phyloP scores from a whole-genome alignment of 176 grass and related monocot species.

The Juncus inflexus region DNA sequence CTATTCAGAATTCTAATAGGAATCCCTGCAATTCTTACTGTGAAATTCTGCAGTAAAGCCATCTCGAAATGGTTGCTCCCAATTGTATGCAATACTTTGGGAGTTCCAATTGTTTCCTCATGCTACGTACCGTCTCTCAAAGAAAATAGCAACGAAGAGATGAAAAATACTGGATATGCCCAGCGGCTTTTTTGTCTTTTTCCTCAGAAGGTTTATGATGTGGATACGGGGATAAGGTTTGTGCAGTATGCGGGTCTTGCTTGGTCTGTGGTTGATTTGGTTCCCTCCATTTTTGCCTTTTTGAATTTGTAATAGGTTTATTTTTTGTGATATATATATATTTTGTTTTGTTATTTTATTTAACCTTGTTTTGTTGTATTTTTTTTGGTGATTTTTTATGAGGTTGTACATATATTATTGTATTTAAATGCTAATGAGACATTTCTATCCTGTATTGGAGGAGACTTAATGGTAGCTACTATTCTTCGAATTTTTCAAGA shows the following conservation, averaged over 20 bases:
- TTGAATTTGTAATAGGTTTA: slow-evolving; percentile 49
- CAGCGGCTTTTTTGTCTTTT: slow-evolving; percentile 53
- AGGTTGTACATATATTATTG: slow-evolving; percentile 27
- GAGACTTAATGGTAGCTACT: too few species aligned
- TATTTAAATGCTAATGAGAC: too few species aligned
- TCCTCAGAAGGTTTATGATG: slow-evolving; percentile 73
- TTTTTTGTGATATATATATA: not conserved
- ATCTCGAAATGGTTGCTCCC: slow-evolving; percentile 93
- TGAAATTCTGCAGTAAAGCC: slow-evolving; percentile 93
- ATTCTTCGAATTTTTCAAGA: too few species aligned
- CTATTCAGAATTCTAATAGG: slow-evolving; percentile 50
- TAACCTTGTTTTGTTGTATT: not conserved
- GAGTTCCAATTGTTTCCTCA: slow-evolving; percentile 66
- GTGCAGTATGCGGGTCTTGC: slow-evolving; percentile 83
- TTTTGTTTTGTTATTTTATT: not conserved
- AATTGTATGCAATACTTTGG: slow-evolving; percentile 77
- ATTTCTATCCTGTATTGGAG: too few species aligned
- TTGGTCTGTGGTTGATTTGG: slow-evolving; percentile 92
- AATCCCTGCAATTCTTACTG: slow-evolving; percentile 67
- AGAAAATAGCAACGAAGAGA: slow-evolving; percentile 34
- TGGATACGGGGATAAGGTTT: slow-evolving; percentile 92
- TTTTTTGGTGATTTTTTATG: slow-evolving; percentile 6
- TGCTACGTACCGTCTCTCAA: slow-evolving; percentile 85
- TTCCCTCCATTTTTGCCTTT: slow-evolving; percentile 62
- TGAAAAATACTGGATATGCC: slow-evolving; percentile 44